Evolutionary conservation across 805 yeast genomes (phyloP), one percentile per base, ranked within the genome.

Genomic region (Wickerhamomyces bovis): DNA sequence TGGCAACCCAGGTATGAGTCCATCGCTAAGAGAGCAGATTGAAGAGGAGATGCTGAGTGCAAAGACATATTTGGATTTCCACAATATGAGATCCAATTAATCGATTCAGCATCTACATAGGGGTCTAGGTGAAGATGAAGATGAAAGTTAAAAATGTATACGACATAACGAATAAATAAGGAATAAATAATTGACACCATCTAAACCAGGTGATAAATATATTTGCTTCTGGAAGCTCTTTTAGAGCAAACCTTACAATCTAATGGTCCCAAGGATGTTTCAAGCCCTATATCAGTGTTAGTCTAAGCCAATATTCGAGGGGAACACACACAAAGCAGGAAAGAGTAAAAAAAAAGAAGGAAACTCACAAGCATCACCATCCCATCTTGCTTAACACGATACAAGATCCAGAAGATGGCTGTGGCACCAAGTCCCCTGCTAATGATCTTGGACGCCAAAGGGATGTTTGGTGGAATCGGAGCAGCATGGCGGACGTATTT

Each of bases 341-440:
- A n/a, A n/a, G n/a, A n/a, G n/a, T 16, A 9, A 15, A 3, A 33
- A n/a, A 10, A 38, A 12, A 18, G 7, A 25, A 25, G n/a, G 3
- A 43, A 23, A 25, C 63, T 43, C 43, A 57, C 84, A 52, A 74
- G 68, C 77, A 81, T 78, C 33, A 77, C 80, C 58, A 77, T 72
- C 54, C 81, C 81, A 57, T 81, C 92, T 63, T 85, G 81, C 68
- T 83, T 81, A 40, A 85, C 73, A 64, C 96, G 75, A 74, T 85
- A 87, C 61, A 88, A 74, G 52, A 88, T 76, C 86, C 92, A 88
- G 67, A 86, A 88, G 86, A 94, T 85, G 87, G 85, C 83, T 45
- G 89, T 75, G 36, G 92, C 95, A 11, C 96, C 96, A 39, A 88
- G 73, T 19, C 75, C 64, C 56, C 83, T 83, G 41, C 87, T 76